A percentile compares a stretch with the other conserved stretches of the same genome.
phyloP scores from a whole-genome alignment of 371 early-diverging fungal genomes.

The Mortierella sp. region DNA sequence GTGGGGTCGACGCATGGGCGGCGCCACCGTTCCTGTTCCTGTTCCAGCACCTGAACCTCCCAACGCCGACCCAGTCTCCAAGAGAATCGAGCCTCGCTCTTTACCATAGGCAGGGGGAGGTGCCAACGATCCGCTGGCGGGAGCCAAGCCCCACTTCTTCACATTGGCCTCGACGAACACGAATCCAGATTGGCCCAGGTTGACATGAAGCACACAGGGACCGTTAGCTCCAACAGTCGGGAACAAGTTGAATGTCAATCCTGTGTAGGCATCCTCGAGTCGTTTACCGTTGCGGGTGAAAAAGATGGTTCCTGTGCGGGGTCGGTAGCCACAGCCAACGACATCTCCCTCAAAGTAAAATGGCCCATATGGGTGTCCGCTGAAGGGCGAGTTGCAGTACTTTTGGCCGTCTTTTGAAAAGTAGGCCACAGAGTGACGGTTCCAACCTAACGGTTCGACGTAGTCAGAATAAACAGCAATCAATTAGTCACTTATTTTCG shows the following conservation, averaged over 20 bases:
- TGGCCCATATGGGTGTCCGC: constrained; percentile 48
- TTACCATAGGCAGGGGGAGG: constrained; percentile 78
- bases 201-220: constrained; percentile 56
- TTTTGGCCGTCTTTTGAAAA: constrained; percentile 57
- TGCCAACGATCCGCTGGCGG: constrained; percentile 73
- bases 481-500: neutral
- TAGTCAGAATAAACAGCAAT: neutral
- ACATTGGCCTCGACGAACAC: constrained; percentile 85
- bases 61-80: constrained; percentile 49
- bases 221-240: constrained; percentile 58
- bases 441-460: constrained; percentile 64
- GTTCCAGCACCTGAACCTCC: constrained; percentile 14
- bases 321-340: constrained; percentile 62
- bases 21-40: constrained; percentile 12
- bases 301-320: constrained; percentile 59
- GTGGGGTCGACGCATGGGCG: constrained; percentile 27
- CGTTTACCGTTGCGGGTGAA: constrained; percentile 62
- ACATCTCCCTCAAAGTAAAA: constrained; percentile 58
- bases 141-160: constrained; percentile 87
- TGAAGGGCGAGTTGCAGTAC: constrained; percentile 54
- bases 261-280: constrained; percentile 56
- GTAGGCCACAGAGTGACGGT: constrained; percentile 57
- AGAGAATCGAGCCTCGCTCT: constrained; percentile 65
- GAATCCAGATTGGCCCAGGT: constrained; percentile 66
- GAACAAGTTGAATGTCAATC: constrained; percentile 49